Evolutionary conservation across 139 green algal species (phyloP), one percentile per base, ranked within the genome.

Genomic region (Tetratostichococcus sp.): DNA sequence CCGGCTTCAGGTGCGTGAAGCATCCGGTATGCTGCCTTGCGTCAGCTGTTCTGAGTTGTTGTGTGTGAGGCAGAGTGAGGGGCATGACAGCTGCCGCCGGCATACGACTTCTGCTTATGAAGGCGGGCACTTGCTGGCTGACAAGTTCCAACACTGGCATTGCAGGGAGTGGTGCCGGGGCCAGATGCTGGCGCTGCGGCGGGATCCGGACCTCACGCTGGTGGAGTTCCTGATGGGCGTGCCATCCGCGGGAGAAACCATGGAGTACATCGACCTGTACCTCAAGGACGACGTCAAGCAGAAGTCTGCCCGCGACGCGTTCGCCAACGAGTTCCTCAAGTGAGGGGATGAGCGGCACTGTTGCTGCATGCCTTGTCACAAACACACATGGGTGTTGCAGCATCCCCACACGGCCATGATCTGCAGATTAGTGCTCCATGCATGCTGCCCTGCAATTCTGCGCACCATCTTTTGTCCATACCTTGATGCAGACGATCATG

Each of bases 311-410:
- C 85, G 90, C 26, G 83, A 83, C 11, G 82, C 78, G 26, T 97
- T 97, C 76, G 83, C 91, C 1, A 80, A 82, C 21, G 92, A 97
- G 83, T 95, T 97, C 77, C 75, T 97, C n/a, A 87, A 87, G 72
- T 76, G 33, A 11, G 62, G 2, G 19, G 16, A 14, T 23, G 21
- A 43, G 0, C 26, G 21, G 21, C 1, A 16, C 4, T 19, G 0
- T 43, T 34, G 62, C 1, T 30, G 23, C 58, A 32, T 34, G 17
- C 33, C 33, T 73, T 31, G 32, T 59, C 68, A 28, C 4, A 8
- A 4, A 4, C 30, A 58, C 14, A 25, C 26, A 30, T 34, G 8
- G 16, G 32, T 69, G 71, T 26, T n/a, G 25, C 25, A 30, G 4
- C 4, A 6, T 26, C 17, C 25, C 23, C 58, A 30, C 22, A 16